Percentiles rank a stretch among this genome's conserved stretches.
phyloP scores from a whole-genome alignment of 83 land plant species.

The Diphasiastrum complanatum region DNA sequence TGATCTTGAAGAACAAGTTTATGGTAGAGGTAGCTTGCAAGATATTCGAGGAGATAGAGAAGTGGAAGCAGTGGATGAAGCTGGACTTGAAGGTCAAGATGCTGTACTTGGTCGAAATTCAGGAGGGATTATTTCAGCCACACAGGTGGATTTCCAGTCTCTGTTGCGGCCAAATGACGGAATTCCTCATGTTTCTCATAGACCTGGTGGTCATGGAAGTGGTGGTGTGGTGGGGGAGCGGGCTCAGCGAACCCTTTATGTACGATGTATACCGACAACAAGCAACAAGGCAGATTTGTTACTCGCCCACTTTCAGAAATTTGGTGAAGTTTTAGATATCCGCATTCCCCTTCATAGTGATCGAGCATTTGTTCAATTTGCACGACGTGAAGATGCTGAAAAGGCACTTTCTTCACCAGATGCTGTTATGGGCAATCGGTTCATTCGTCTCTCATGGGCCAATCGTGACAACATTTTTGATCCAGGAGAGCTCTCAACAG shows the following conservation, averaged over 20 bases:
- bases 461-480: conserved; percentile 88
- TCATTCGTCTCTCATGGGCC: conserved; percentile 91
- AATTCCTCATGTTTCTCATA: conserved; percentile 1
- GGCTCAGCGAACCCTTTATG: conserved; percentile 78
- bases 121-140: no score
- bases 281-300: conserved; percentile 59
- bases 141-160: no score
- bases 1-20: conserved; percentile 14
- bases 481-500: no score
- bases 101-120: conserved; percentile 22
- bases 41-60: conserved; percentile 1
- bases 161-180: conserved; percentile 12
- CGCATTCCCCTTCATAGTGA: conserved; percentile 68
- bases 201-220: conserved; percentile 15
- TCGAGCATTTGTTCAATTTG: conserved; percentile 89
- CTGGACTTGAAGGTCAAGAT: neutral
- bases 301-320: conserved; percentile 77
- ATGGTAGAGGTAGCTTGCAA: conserved; percentile 16
- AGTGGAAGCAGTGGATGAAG: neutral
- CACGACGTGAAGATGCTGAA: conserved; percentile 70
- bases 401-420: conserved; percentile 83
- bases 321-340: conserved; percentile 85
- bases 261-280: conserved; percentile 67
- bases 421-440: conserved; percentile 97
- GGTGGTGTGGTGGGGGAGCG: conserved; percentile 40